phyloP scores from a whole-genome alignment of 192 early-diverging fungal species.

The Mortierella alpina region DNA sequence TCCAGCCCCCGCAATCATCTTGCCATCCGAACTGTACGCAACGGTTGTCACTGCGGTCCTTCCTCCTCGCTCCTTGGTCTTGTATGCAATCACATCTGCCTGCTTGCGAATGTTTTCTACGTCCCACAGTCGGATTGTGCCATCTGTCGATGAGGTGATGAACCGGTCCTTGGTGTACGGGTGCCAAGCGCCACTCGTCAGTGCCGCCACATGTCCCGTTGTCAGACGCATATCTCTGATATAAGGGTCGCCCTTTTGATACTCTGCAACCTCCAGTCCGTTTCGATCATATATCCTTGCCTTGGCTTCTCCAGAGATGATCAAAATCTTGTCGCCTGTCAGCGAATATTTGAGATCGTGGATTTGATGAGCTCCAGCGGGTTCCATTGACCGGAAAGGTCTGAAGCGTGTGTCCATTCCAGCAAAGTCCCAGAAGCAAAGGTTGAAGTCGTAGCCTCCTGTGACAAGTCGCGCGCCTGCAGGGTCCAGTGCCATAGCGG shows the following conservation, averaged over 20 bases:
- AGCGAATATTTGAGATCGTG: conserved; percentile 82
- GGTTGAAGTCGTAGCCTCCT: conserved; percentile 82
- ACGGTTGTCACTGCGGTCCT: conserved; percentile 77
- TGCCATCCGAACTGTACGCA: conserved; percentile 77
- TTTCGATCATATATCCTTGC: conserved; percentile 84
- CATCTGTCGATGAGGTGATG: conserved; percentile 83
- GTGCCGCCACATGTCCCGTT: conserved; percentile 84
- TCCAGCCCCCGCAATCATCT: conserved; percentile 74
- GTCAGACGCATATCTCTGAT: conserved; percentile 81
- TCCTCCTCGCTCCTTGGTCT: conserved; percentile 76
- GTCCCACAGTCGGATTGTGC: conserved; percentile 89
- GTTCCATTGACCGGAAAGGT: conserved; percentile 84
- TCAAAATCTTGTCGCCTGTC: conserved; percentile 81
- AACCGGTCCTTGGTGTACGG: conserved; percentile 73
- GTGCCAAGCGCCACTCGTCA: conserved; percentile 87
- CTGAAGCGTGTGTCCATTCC: conserved; percentile 82
- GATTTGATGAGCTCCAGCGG: conserved; percentile 84
- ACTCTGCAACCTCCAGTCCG: conserved; percentile 79
- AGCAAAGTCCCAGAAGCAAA: conserved; percentile 95
- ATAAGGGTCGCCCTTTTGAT: conserved; percentile 93
- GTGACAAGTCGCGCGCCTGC: conserved; percentile 80
- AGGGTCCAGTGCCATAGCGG: conserved; percentile 85
- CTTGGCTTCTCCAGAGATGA: conserved; percentile 79
- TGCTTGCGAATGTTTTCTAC: conserved; percentile 76
- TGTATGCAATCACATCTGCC: conserved; percentile 81